Base-by-base conservation (phyloP, 148 eudicot species). In the Chenopodium quinoa region DNA sequence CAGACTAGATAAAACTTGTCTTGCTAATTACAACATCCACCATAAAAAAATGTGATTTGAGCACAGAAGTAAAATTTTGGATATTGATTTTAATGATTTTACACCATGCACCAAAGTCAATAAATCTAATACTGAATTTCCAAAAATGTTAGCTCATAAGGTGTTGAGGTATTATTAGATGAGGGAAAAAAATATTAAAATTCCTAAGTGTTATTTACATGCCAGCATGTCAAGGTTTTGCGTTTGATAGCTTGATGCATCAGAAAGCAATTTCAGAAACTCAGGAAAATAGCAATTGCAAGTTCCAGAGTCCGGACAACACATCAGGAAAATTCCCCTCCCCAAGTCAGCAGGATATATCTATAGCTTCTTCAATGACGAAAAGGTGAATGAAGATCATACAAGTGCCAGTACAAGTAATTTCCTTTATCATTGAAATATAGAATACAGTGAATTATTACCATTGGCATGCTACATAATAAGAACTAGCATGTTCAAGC, bases 71-170 rank as follows among this genome's bases (percentile, higher is more conserved):
- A n/a, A 1, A 3, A 16, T 32, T 34, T 32, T 69, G 20, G n/a
- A 69, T 13, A 68, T 2, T 69, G 47, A 16, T 9, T 31, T 16
- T 34, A 19, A 12, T 31, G 34, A 34, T 71, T 37, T 7, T 40
- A 71, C n/a, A 56, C 52, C 37, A 13, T 44, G 14, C 29, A n/a
- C 76, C 31, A 73, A 40, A 73, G 76, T 73, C 32, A 73, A n/a
- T 47, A 17, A 19, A 47, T 47, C 32, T 4, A 48, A n/a, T 73
- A 17, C 8, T 20, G 48, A 48, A 71, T 3, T 37, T 17, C 48
- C 74, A 25, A 40, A 71, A 37, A 20, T 19, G 4, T 40, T 40
- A 25, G 4, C 54, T 72, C 54, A 44, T 20, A 3, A 46, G 54
- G 54, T 44, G 25, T 69, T 46, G 17, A 44, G 9, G 17, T 19